Evolutionary conservation across 805 yeast species (phyloP).

Genomic region (Ogataea trehalophila): DNA sequence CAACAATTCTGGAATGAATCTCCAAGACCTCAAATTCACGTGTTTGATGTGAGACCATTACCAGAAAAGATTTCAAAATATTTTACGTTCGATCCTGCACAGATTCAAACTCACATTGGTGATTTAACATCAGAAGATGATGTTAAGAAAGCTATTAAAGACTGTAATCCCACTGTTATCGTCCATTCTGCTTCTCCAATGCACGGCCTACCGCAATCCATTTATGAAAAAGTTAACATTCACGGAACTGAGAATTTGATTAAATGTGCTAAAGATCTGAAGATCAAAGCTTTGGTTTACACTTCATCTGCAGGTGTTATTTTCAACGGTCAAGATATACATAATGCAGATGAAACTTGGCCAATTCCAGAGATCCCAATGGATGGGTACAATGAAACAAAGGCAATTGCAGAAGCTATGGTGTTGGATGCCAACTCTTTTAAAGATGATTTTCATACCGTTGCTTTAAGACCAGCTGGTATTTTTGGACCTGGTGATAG

Average conservation of each 20-base stretch:
- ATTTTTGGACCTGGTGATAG: constrained; percentile 99
- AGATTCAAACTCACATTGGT: constrained; percentile 66
- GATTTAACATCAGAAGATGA: constrained; percentile 76
- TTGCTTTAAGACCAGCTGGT: constrained; percentile 94
- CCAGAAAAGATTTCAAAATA: constrained; percentile 67
- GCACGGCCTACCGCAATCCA: constrained; percentile 77
- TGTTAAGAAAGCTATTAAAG: constrained; percentile 55
- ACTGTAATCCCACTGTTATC: constrained; percentile 62
- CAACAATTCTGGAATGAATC: constrained; percentile 69
- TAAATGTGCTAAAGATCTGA: constrained; percentile 48
- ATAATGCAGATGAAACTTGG: constrained; percentile 90
- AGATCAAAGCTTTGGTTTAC: constrained; percentile 70
- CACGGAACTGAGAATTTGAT: constrained; percentile 79
- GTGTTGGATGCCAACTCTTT: constrained; percentile 69
- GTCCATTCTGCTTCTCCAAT: constrained; percentile 97
- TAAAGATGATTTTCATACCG: constrained; percentile 58
- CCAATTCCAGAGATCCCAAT: constrained; percentile 88
- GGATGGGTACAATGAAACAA: constrained; percentile 96
- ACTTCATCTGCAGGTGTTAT: constrained; percentile 98
- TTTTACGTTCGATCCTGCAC: constrained; percentile 64
- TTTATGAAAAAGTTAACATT: constrained; percentile 87
- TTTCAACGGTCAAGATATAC: constrained; percentile 89
- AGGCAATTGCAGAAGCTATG: constrained; percentile 82
- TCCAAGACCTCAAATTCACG: constrained; percentile 72
- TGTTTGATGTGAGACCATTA: constrained; percentile 86